Percentiles rank a stretch among this genome's conserved stretches.
Conservation (phyloP, 352 stramenopile genomes). For the Globisporangium heterothallicum region DNA sequence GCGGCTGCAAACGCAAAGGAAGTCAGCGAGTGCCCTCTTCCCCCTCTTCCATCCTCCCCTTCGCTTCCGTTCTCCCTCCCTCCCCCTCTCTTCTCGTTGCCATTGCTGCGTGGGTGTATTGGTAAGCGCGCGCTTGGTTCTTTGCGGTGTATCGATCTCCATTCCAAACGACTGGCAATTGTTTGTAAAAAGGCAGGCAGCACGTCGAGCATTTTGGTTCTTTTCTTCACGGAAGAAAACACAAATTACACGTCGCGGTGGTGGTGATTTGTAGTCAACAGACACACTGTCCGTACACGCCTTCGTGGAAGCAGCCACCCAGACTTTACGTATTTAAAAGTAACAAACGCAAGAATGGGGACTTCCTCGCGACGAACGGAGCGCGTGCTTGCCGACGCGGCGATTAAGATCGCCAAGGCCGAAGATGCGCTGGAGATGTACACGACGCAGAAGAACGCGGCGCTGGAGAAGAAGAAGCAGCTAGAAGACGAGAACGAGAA, state of each 20-base stretch:
- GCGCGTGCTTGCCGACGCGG: constrained; percentile 64
- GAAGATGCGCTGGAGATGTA: constrained; percentile 59
- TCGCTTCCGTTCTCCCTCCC: not conserved
- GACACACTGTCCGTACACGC: no score
- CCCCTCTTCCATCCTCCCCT: not conserved
- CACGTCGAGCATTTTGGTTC: no score
- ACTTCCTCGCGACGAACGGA: constrained; percentile 46
- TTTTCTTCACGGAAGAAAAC: no score
- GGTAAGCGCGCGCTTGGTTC: not conserved
- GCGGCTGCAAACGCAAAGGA: not conserved
- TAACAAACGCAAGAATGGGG: constrained; percentile 25
- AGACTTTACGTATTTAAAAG: constrained; percentile 3
- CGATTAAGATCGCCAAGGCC: constrained; percentile 66
- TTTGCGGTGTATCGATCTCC: no score
- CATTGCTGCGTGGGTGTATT: no score
- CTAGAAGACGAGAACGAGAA: constrained; percentile 83
- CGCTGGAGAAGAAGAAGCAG: constrained; percentile 61
- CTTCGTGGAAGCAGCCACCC: no score
- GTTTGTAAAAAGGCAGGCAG: no score
- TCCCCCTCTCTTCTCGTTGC: not conserved
- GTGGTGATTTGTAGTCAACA: not conserved
- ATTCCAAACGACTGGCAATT: no score
- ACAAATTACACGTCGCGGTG: no score
- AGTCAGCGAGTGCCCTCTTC: not conserved
- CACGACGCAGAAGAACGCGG: constrained; percentile 37